phyloP scores from a whole-genome alignment of 2,329 filamentous ascomycete genomes.

The Exserohilum rostratum region DNA sequence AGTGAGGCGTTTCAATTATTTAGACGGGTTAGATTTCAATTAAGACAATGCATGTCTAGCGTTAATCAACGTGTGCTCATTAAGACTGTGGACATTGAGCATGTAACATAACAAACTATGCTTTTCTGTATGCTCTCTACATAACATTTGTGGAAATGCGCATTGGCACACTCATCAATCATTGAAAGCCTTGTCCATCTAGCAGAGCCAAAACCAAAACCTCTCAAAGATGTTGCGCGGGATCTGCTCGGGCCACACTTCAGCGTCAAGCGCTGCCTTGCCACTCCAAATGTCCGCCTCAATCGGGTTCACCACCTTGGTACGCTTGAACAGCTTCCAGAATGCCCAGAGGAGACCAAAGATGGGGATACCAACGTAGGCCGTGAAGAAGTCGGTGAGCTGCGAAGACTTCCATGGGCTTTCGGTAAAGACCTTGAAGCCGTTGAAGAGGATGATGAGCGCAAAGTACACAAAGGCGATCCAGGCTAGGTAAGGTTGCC shows the following conservation, averaged over 20 bases:
- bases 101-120: neutral
- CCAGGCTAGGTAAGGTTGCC: slow-evolving; percentile 63
- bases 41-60: too few relatives aligned
- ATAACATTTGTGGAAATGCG: neutral
- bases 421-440: slow-evolving; percentile 63
- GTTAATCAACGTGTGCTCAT: neutral
- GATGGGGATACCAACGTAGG: slow-evolving; percentile 54
- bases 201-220: slow-evolving; percentile 58
- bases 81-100: neutral
- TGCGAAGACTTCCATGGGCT: slow-evolving; percentile 46
- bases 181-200: slow-evolving; percentile 5
- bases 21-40: neutral
- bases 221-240: slow-evolving; percentile 55
- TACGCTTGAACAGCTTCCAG: slow-evolving; percentile 71
- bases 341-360: slow-evolving; percentile 59
- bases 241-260: slow-evolving; percentile 52
- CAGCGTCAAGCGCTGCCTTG: slow-evolving; percentile 55
- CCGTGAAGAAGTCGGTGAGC: slow-evolving; percentile 57
- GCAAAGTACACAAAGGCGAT: slow-evolving; percentile 64
- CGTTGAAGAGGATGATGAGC: slow-evolving; percentile 65
- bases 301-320: slow-evolving; percentile 54
- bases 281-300: slow-evolving; percentile 56
- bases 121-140: neutral
- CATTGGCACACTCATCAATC: neutral
- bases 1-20: neutral